A percentile compares a stretch with the other conserved stretches of the same genome.
Conservation (phyloP, 164 flowering plant genomes). For the Kalanchoe fedtschenkoi region DNA sequence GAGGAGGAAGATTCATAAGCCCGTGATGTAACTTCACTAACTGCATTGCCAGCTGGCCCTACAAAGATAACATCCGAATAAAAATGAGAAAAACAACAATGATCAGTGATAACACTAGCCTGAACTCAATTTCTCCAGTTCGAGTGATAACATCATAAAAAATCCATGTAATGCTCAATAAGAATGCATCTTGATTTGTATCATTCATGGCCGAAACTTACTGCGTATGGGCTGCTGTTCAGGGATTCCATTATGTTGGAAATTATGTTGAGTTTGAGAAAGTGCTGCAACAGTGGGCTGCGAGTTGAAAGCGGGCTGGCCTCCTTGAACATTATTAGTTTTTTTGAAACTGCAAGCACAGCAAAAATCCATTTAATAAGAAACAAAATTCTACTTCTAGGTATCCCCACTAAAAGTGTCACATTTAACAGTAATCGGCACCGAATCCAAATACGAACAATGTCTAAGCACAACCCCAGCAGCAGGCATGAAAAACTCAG, state of each 20-base stretch:
- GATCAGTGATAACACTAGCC: too few species aligned
- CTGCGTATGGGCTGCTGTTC: slow-evolving; percentile 15
- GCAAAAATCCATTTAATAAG: neutral
- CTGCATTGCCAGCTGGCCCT: slow-evolving; percentile 40
- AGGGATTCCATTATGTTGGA: slow-evolving; percentile 45
- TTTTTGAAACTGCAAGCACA: slow-evolving; percentile 56
- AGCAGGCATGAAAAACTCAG: neutral
- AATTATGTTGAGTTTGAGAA: slow-evolving; percentile 10
- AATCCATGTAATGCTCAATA: neutral
- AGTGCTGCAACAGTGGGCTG: slow-evolving; percentile 22
- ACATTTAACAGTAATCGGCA: neutral
- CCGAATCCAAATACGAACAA: neutral
- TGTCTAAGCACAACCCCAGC: neutral
- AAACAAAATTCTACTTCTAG: neutral
- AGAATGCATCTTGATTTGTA: neutral
- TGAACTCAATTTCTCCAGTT: slow-evolving; percentile 2
- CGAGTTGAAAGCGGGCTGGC: slow-evolving; percentile 28
- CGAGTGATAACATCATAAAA: neutral
- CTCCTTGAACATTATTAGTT: slow-evolving; percentile 63
- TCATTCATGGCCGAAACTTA: neutral
- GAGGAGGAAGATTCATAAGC: slow-evolving; percentile 28
- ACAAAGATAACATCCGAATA: neutral
- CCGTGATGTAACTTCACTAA: slow-evolving; percentile 18
- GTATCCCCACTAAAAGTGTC: neutral
- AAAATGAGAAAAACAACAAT: neutral